Evolutionary conservation across 2,329 filamentous ascomycete species (phyloP).

Genomic region (Cladorrhinum sp.): DNA sequence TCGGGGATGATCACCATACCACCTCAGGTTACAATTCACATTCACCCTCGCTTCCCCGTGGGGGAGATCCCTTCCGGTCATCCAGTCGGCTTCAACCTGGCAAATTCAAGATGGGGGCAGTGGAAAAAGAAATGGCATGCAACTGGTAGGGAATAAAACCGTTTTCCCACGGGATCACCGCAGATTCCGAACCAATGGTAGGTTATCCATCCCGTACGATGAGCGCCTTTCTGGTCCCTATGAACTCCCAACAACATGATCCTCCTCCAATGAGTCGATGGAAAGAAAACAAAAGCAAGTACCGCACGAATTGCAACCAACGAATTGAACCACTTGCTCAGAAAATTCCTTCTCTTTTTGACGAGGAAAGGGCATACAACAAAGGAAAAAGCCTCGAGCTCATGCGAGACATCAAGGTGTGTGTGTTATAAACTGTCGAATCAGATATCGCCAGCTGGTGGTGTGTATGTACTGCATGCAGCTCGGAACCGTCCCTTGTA

Average conservation of each 20-base stretch:
- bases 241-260: too few relatives aligned
- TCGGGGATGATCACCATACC: not conserved
- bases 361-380: not conserved
- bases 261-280: not conserved
- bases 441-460: not conserved
- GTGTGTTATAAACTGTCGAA: not conserved
- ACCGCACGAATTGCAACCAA: not conserved
- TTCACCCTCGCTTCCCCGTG: not conserved
- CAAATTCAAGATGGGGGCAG: not conserved
- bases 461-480: conserved; percentile 3
- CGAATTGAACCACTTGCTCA: not conserved
- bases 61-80: not conserved
- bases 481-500: not conserved
- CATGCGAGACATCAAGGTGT: not conserved
- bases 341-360: too few relatives aligned
- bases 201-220: not conserved
- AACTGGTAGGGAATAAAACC: not conserved
- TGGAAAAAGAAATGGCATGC: not conserved
- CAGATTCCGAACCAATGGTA: not conserved
- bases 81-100: not conserved
- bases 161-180: not conserved
- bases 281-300: not conserved
- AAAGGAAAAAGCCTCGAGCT: not conserved
- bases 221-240: not conserved
- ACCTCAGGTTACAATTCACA: not conserved